Base-by-base conservation (phyloP, 257 asterid species). In the Solanum piurae region DNA sequence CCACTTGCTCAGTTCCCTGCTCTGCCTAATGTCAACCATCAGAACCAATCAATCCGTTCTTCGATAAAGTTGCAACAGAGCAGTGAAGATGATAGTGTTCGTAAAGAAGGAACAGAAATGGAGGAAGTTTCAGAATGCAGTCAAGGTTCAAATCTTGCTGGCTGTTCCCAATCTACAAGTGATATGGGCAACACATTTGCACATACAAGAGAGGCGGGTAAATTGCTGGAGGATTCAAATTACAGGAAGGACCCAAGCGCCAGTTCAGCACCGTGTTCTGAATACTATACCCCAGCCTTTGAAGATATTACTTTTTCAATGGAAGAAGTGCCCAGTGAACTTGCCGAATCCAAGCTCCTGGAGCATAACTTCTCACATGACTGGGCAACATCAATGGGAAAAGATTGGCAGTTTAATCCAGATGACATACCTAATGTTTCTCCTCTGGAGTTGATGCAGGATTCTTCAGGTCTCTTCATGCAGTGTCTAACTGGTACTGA, bases 111-210 rank as follows among this genome's bases (percentile, higher is more conserved):
- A 88, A 86, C 86, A 87, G 97, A 93, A 90, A 49, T 91, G 88
- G 98, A 97, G 90, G 99, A 94, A 88, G 92, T 89, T 89, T 94
- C 98, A n/a, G 98, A 97, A 91, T 95, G 96, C 92, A 96, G 98
- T 91, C 99, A 95, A 89, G 91, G 94, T 86, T 94, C 98, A 49
- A 86, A 89, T 31, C 76, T 92, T 68, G 92, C 91, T 75, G 91
- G 91, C 36, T 60, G 93, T 87, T 91, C 96, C 85, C 95, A 91
- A 86, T 89, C 98, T 46, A 89, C 91, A 49, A 91, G 91, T 89
- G 93, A 91, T 14, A 64, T 89, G 90, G 87, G 89, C 31, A 91
- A 86, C 86, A 85, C 88, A 92, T 89, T 85, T 84, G 86, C 89
- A 62, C 92, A 76, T 87, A 91, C 87, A 73, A 87, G 88, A 36